These are phyloP conservation scores for Golubevia pallescens DNA, from an alignment of 1,284 basidiomycete genomes.

Conservation along the genomic window DNA sequence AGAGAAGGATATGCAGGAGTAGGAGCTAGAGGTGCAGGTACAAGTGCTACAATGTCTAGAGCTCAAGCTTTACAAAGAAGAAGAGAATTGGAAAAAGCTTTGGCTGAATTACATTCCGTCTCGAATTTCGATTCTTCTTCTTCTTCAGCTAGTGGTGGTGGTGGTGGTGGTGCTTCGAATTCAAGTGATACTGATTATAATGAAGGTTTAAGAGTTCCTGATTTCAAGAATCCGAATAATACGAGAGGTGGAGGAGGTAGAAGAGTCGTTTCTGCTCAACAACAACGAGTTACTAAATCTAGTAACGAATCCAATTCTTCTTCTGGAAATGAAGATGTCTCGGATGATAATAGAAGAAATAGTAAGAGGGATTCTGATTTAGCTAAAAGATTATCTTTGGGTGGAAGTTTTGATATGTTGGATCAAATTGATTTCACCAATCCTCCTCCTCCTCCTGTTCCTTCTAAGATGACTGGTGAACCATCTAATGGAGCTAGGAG, in stretches of 20 bases:
- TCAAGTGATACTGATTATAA: neutral
- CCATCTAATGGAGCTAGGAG: no score
- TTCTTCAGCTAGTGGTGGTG: neutral
- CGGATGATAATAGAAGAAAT: conserved; percentile 8
- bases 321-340: neutral
- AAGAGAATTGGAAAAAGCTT: neutral
- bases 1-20: neutral
- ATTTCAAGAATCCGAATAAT: neutral
- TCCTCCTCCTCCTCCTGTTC: neutral
- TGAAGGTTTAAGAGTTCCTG: neutral
- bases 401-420: conserved; percentile 27
- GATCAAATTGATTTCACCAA: conserved; percentile 22
- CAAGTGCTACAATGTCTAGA: neutral
- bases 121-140: neutral
- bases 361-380: conserved; percentile 10
- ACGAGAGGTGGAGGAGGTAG: conserved; percentile 4
- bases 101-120: neutral
- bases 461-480: neutral
- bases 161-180: neutral
- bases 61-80: neutral
- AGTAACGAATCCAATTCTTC: neutral
- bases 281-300: neutral
- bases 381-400: conserved; percentile 7
- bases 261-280: conserved; percentile 13
- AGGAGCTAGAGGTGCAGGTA: neutral